phyloP scores from a whole-genome alignment of 129 eudicot species.

The Lactuca sativa region DNA sequence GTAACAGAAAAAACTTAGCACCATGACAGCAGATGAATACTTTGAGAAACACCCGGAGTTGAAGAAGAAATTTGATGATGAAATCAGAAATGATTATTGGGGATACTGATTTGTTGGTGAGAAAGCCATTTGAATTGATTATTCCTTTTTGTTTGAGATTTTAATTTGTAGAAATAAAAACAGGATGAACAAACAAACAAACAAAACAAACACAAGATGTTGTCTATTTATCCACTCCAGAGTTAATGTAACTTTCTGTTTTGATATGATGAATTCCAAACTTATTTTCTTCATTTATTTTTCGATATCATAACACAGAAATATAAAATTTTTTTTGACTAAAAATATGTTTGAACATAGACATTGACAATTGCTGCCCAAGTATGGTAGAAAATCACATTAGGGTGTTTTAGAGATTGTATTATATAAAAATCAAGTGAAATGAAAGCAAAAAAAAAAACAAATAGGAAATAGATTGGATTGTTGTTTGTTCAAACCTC shows the following conservation, averaged over 20 bases:
- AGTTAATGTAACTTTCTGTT: background rate
- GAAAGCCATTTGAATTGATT: conserved; percentile 5
- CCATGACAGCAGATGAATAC: conserved; percentile 99
- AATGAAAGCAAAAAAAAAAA: too few relatives aligned
- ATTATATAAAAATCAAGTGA: too few relatives aligned
- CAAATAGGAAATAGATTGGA: too few relatives aligned
- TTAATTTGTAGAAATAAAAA: background rate
- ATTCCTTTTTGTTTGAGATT: background rate
- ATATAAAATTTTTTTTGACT: background rate
- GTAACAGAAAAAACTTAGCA: conserved; percentile 71
- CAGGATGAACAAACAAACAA: background rate
- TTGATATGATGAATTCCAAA: background rate
- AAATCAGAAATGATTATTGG: conserved; percentile 95
- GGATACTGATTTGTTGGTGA: conserved; percentile 55
- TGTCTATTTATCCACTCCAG: background rate
- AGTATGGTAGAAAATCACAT: too few relatives aligned
- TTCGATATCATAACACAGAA: background rate
- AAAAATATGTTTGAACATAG: too few relatives aligned
- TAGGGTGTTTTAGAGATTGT: too few relatives aligned
- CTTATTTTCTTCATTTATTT: background rate
- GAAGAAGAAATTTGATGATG: conserved; percentile 91
- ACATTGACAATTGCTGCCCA: too few relatives aligned
- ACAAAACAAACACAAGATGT: background rate
- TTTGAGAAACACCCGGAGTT: conserved; percentile 92
- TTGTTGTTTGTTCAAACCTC: too few relatives aligned